phyloP scores from a whole-genome alignment of 1,284 basidiomycete species.

The Vanrija sp. region DNA sequence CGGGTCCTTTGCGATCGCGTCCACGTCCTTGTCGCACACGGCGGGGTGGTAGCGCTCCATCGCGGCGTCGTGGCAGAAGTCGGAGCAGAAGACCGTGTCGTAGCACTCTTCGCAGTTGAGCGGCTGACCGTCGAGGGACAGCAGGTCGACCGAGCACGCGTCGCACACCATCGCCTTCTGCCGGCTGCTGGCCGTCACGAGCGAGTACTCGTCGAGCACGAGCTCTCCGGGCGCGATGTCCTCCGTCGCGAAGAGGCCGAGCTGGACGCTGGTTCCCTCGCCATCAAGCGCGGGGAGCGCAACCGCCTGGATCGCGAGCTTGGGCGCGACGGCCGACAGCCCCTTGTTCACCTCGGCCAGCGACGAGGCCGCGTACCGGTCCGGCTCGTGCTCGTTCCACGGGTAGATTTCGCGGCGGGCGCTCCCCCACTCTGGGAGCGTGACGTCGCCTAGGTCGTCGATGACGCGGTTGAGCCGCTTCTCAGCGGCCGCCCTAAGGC shows the following conservation, averaged over 20 bases:
- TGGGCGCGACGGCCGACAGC: constrained; percentile 4
- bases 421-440: constrained; percentile 1
- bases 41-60: constrained; percentile 15
- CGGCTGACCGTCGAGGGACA: neutral
- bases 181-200: constrained; percentile 14
- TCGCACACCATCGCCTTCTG: constrained; percentile 13
- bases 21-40: constrained; percentile 10
- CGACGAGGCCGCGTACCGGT: constrained; percentile 7
- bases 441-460: neutral
- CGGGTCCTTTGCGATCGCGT: constrained; percentile 15
- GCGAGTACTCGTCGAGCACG: constrained; percentile 13
- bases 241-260: constrained; percentile 14
- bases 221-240: constrained; percentile 16
- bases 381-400: constrained; percentile 15
- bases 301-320: constrained; percentile 10
- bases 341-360: constrained; percentile 9
- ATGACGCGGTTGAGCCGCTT: neutral
- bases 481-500: neutral
- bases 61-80: constrained; percentile 6
- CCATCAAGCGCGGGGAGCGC: constrained; percentile 6
- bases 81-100: constrained; percentile 12
- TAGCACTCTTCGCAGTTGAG: constrained; percentile 12
- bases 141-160: constrained; percentile 10
- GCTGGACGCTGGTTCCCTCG: constrained; percentile 6
- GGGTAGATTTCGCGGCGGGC: constrained; percentile 14